Conservation (phyloP, 202 grass and related monocot species). For the Panicum virgatum region DNA sequence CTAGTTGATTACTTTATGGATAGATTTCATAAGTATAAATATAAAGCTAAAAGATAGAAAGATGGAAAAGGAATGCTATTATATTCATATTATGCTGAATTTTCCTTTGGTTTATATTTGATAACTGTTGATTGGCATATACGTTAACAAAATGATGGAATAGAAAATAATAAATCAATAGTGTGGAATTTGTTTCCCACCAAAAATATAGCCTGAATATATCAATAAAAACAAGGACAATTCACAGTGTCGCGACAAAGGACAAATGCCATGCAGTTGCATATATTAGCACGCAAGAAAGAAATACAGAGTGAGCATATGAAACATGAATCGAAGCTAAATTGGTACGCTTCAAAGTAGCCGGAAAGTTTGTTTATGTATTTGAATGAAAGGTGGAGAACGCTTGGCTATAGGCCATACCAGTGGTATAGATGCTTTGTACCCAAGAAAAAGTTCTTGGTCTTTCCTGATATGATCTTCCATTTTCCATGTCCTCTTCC, state of each 20-base stretch:
- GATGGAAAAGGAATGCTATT: not conserved
- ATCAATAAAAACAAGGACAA: not conserved
- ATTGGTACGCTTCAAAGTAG: not conserved
- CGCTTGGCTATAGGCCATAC: slow-evolving; percentile 45
- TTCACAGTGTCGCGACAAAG: not conserved
- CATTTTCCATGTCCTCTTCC: slow-evolving; percentile 92
- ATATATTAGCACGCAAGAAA: not conserved
- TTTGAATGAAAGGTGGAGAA: not conserved
- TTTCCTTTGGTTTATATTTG: not conserved
- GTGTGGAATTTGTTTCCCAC: not conserved
- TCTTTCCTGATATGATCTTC: slow-evolving; percentile 69
- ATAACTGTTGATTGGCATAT: not conserved
- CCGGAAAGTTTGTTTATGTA: not conserved
- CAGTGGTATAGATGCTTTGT: slow-evolving; percentile 69
- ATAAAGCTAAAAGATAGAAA: not conserved
- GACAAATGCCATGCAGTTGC: not conserved
- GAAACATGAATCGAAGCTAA: not conserved
- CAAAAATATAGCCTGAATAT: not conserved
- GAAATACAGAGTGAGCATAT: not conserved
- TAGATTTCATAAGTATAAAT: not conserved
- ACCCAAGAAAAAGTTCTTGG: slow-evolving; percentile 79
- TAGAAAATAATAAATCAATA: not conserved
- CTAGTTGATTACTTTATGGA: not conserved
- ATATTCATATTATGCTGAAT: not conserved
- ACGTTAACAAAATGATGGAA: not conserved